Evolutionary conservation across 176 grass and related monocot genomes (phyloP).

Genomic region (Raddia guianensis): DNA sequence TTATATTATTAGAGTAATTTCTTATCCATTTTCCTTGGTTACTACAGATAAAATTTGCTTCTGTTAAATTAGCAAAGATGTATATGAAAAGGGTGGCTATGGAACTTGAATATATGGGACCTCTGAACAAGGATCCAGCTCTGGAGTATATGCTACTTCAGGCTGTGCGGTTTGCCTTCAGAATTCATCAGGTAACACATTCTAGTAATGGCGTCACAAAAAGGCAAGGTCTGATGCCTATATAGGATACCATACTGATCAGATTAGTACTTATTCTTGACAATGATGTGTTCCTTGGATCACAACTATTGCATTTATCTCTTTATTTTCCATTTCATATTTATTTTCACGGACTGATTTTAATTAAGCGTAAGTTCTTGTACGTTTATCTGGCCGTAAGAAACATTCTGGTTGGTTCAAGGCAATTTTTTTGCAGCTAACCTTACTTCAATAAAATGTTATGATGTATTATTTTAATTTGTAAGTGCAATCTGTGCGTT

Average conservation of each 20-base stretch:
- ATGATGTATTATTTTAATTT: background rate
- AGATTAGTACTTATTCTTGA: slow-evolving; percentile 1
- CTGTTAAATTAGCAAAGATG: slow-evolving; percentile 91
- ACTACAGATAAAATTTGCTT: slow-evolving; percentile 95
- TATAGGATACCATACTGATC: background rate
- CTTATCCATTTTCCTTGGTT: background rate
- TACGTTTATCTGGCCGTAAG: slow-evolving; percentile 6
- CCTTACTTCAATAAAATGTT: background rate
- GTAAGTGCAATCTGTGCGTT: background rate
- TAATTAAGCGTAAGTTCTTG: too few species aligned
- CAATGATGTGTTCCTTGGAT: background rate
- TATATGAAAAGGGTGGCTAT: slow-evolving; percentile 96
- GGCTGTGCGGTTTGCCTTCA: slow-evolving; percentile 97
- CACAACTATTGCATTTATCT: background rate
- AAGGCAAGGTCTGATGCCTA: background rate
- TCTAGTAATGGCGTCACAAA: background rate
- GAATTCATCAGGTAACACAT: slow-evolving; percentile 92
- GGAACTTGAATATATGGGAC: slow-evolving; percentile 91
- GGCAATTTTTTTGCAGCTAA: background rate
- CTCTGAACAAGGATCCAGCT: slow-evolving; percentile 88
- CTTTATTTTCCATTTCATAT: background rate
- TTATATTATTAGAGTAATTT: background rate
- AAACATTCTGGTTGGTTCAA: background rate
- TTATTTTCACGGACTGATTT: background rate
- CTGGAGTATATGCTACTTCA: slow-evolving; percentile 99